Evolutionary conservation across 2,329 filamentous ascomycete species (phyloP).

Genomic region (Pyrenochaeta sp.): DNA sequence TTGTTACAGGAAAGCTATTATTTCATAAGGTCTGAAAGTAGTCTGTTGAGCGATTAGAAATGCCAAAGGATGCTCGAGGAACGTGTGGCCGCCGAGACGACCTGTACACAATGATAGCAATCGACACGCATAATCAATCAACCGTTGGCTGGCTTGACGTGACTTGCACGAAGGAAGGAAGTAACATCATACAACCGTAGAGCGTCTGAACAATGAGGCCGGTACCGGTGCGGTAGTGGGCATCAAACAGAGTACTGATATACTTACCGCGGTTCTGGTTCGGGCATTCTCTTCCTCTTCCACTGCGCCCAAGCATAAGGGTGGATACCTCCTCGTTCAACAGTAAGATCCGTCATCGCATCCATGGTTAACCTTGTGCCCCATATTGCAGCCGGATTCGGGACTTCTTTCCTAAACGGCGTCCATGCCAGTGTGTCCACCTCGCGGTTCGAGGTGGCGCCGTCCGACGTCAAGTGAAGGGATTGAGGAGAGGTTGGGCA

Average conservation of each 20-base stretch:
- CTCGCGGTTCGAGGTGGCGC: not conserved
- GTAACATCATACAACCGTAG: no score
- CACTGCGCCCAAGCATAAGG: constrained; percentile 7
- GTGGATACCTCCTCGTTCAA: constrained; percentile 3
- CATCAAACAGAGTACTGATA: not conserved
- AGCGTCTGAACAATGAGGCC: no score
- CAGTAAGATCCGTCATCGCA: constrained; percentile 3
- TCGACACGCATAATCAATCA: no score
- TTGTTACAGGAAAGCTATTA: no score
- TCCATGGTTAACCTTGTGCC: not conserved
- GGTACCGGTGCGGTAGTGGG: no score
- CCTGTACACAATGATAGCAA: no score
- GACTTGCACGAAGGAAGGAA: no score
- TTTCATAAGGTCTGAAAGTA: no score
- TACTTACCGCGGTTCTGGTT: constrained; percentile 1
- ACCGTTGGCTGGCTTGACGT: no score
- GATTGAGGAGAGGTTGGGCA: not conserved
- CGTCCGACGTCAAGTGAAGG: not conserved
- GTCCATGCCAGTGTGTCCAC: not conserved
- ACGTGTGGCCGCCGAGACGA: no score
- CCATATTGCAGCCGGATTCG: not conserved
- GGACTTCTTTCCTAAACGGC: not conserved
- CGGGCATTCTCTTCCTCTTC: constrained; percentile 2
- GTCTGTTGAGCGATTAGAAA: no score
- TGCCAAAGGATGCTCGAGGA: no score